These are phyloP conservation scores for Cichorium intybus DNA, from an alignment of 140 eudicot genomes.

Conservation along the genomic window DNA sequence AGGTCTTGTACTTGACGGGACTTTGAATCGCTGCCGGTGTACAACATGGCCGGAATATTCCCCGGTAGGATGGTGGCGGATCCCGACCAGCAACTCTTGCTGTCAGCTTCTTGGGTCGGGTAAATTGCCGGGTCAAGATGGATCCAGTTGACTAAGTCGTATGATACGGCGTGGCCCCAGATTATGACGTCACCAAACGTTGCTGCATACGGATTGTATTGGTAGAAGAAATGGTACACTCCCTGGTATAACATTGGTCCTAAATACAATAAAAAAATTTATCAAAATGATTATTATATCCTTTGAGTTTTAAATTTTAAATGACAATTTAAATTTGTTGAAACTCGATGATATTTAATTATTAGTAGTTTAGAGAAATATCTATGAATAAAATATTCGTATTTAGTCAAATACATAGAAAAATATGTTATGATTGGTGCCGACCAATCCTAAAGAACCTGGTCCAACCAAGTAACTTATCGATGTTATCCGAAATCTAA, in stretches of 20 bases:
- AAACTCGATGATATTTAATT: too few species aligned
- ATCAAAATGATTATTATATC: neutral
- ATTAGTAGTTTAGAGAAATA: neutral
- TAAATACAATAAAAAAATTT: neutral
- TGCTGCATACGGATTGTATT: slow-evolving; percentile 57
- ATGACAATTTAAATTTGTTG: neutral
- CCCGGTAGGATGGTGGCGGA: slow-evolving; percentile 66
- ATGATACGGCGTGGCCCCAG: slow-evolving; percentile 65
- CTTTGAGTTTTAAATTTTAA: neutral
- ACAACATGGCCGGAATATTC: slow-evolving; percentile 45
- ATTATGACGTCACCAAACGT: slow-evolving; percentile 36
- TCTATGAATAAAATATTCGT: too few species aligned
- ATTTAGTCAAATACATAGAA: too few species aligned
- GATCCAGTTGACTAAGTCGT: slow-evolving; percentile 63
- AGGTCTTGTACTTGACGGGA: slow-evolving; percentile 58
- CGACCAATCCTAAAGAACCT: neutral
- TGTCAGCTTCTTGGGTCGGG: slow-evolving; percentile 46
- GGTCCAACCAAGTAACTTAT: neutral
- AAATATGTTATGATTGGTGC: too few species aligned
- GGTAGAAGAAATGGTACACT: slow-evolving; percentile 65
- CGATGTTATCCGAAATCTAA: neutral
- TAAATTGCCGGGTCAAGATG: slow-evolving; percentile 49
- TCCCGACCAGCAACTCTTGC: slow-evolving; percentile 71
- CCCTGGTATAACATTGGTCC: slow-evolving; percentile 70
- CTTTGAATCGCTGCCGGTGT: slow-evolving; percentile 56